A percentile compares a stretch with the other conserved stretches of the same genome.
Conservation (phyloP, 2,329 filamentous ascomycete genomes). For the Stachybotrys elegans region DNA sequence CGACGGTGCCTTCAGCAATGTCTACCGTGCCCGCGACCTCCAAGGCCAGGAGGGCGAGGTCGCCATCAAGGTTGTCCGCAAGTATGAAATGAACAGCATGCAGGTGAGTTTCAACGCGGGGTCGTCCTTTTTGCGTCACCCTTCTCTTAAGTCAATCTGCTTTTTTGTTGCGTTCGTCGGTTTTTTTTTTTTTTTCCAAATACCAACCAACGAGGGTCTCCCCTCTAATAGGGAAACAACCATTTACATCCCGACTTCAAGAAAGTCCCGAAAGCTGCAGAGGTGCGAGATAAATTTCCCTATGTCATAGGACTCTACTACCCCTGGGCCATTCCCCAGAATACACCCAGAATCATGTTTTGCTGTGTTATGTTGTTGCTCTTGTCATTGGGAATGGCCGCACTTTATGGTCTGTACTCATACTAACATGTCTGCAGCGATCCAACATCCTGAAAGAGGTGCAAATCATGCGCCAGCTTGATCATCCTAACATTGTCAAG, state of each 20-base stretch:
- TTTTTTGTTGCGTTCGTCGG: constrained; percentile 9
- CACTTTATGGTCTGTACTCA: constrained; percentile 9
- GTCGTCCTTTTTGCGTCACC: constrained; percentile 16
- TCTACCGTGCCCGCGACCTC: constrained; percentile 80
- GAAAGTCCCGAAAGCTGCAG: constrained; percentile 89
- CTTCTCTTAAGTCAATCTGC: constrained; percentile 17
- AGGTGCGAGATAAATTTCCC: constrained; percentile 67
- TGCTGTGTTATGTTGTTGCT: constrained; percentile 11
- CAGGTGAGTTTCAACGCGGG: constrained; percentile 67
- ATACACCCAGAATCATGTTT: too few relatives aligned
- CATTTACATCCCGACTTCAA: constrained; percentile 96
- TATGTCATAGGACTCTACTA: constrained; percentile 14
- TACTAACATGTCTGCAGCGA: constrained; percentile 54
- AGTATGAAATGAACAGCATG: constrained; percentile 97
- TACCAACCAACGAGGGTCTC: constrained; percentile 49
- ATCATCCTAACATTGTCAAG: constrained; percentile 94
- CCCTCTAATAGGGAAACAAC: constrained; percentile 68
- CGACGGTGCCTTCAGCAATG: constrained; percentile 97
- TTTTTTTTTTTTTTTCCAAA: constrained; percentile 23
- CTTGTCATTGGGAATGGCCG: constrained; percentile 12
- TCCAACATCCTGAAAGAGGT: constrained; percentile 98
- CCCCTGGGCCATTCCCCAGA: constrained; percentile 14
- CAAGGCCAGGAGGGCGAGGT: constrained; percentile 71
- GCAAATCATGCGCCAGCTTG: constrained; percentile 94
- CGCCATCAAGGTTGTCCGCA: constrained; percentile 97